These are phyloP conservation scores for Protostelium mycophagum DNA, from an alignment of 78 protist species.

Conservation along the genomic window DNA sequence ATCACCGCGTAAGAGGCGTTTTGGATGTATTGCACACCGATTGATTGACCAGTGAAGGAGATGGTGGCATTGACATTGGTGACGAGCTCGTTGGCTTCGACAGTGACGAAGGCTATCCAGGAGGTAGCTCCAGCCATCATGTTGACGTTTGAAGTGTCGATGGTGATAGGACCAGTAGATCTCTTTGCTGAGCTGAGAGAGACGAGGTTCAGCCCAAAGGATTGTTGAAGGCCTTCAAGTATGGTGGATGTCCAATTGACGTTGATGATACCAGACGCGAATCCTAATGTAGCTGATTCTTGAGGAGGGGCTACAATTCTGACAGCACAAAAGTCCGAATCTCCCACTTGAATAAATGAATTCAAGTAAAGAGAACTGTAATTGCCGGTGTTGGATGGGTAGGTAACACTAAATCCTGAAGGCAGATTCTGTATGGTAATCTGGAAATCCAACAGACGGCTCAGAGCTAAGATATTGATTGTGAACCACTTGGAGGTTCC, in stretches of 20 bases:
- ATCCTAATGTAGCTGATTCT: background rate
- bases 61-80: background rate
- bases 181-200: background rate
- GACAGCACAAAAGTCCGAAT: background rate
- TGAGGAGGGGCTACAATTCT: background rate
- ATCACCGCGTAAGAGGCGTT: background rate
- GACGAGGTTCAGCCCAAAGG: background rate
- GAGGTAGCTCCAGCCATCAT: background rate
- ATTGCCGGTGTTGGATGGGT: background rate
- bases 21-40: background rate
- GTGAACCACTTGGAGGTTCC: background rate
- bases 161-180: background rate
- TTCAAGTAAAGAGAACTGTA: background rate
- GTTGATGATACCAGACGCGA: background rate
- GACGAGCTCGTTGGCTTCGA: background rate
- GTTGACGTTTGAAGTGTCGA: background rate
- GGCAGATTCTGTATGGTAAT: background rate
- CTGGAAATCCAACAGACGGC: background rate
- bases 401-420: background rate
- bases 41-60: background rate
- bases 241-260: background rate
- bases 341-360: background rate
- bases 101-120: background rate
- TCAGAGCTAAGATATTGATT: background rate
- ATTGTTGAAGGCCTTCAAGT: background rate